Percentiles rank a stretch among this genome's conserved stretches.
Conservation (phyloP, 2,329 filamentous ascomycete species). For the Xylaria sp. region DNA sequence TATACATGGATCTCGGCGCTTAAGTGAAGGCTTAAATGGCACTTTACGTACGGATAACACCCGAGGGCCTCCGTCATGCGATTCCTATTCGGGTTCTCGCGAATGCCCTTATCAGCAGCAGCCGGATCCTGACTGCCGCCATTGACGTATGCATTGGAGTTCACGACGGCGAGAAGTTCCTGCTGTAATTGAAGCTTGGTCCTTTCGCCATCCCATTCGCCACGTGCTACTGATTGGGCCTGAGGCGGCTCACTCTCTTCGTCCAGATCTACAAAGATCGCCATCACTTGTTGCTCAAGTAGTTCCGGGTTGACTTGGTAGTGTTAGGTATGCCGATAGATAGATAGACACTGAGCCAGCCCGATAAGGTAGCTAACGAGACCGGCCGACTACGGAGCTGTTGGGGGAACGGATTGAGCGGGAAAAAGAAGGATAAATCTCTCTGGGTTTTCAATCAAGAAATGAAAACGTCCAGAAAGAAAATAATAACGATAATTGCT, state of each 20-base stretch:
- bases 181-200: slow-evolving; percentile 35
- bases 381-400: slow-evolving; percentile 28
- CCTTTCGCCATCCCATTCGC: slow-evolving; percentile 35
- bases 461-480: background rate
- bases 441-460: background rate
- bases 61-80: slow-evolving; percentile 70
- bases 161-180: slow-evolving; percentile 32
- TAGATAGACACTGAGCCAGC: slow-evolving; percentile 3
- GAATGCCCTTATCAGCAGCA: slow-evolving; percentile 32
- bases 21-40: slow-evolving; percentile 46
- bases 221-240: slow-evolving; percentile 11
- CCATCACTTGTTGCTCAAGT: slow-evolving; percentile 29
- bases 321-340: background rate
- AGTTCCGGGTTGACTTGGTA: background rate
- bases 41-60: slow-evolving; percentile 73
- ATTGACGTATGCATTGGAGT: slow-evolving; percentile 9
- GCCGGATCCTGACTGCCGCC: background rate
- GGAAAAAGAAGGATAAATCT: background rate
- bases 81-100: slow-evolving; percentile 65
- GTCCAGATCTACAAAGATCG: slow-evolving; percentile 39
- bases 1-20: background rate
- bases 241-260: slow-evolving; percentile 34
- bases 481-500: no score
- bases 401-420: background rate
- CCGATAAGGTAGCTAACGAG: slow-evolving; percentile 14